Conservation (phyloP, 208 protist genomes). For the Crithidia thermophila region DNA sequence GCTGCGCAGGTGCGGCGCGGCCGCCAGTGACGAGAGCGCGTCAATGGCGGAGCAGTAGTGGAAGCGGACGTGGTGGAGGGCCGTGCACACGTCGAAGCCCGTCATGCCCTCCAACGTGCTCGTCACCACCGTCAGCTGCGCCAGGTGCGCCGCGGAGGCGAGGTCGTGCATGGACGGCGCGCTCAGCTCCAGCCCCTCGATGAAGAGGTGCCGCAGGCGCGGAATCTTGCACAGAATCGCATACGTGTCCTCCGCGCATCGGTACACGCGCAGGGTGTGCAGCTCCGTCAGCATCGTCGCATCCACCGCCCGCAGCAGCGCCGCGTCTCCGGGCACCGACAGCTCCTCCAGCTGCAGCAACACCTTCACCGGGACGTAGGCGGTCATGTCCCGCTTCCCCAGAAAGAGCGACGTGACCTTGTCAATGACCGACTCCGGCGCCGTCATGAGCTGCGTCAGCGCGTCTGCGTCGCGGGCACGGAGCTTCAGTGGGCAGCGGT, state of each 20-base stretch:
- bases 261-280: conserved; percentile 1
- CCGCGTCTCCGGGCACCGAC: not conserved
- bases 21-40: not conserved
- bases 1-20: not conserved
- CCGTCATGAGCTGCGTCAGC: not conserved
- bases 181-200: conserved; percentile 6
- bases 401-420: conserved; percentile 3
- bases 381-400: not conserved
- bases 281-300: not conserved
- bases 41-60: conserved; percentile 6
- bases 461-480: not conserved
- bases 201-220: not conserved
- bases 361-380: not conserved
- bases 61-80: conserved; percentile 2
- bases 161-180: not conserved
- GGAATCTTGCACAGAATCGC: not conserved
- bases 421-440: not conserved
- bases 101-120: not conserved
- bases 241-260: conserved; percentile 6
- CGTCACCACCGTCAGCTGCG: not conserved
- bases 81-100: conserved; percentile 1
- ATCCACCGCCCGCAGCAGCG: conserved; percentile 3
- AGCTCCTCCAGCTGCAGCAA: not conserved
- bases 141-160: not conserved
- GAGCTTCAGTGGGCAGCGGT: conserved; percentile 3